A percentile compares a stretch with the other conserved stretches of the same genome.
phyloP scores from a whole-genome alignment of 129 eudicot species.

The Arctium lappa region DNA sequence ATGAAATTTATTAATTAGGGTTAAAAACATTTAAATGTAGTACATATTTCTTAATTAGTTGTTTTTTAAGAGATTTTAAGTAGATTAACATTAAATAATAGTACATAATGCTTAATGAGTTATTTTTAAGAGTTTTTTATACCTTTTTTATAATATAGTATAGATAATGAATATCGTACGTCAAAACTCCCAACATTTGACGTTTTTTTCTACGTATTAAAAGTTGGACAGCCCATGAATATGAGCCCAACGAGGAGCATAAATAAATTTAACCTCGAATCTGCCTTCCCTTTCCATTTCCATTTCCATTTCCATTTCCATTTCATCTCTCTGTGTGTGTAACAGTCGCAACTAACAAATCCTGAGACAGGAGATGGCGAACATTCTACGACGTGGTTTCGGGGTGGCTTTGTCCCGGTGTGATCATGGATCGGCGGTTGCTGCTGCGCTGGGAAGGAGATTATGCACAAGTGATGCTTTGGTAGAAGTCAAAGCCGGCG shows the following conservation, averaged over 20 bases:
- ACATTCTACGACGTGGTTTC: slow-evolving; percentile 30
- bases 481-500: slow-evolving; percentile 61
- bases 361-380: slow-evolving; percentile 22
- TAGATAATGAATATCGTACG: no score
- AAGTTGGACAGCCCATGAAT: neutral
- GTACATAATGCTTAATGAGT: no score
- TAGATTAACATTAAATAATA: no score
- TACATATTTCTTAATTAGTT: no score
- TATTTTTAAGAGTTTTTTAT: no score
- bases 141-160: no score
- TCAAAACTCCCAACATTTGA: no score
- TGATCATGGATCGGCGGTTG: slow-evolving; percentile 7
- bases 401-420: slow-evolving; percentile 2
- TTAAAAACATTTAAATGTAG: no score
- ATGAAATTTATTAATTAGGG: no score
- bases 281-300: neutral
- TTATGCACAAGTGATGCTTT: slow-evolving; percentile 55
- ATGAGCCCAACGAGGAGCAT: neutral
- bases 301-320: neutral
- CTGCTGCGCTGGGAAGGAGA: slow-evolving; percentile 22
- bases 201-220: no score
- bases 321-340: neutral
- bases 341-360: slow-evolving; percentile 5
- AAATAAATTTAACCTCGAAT: neutral
- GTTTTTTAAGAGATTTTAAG: no score